Conservation (phyloP, 768 basidiomycete genomes). For the Neoboletus magnificus region DNA sequence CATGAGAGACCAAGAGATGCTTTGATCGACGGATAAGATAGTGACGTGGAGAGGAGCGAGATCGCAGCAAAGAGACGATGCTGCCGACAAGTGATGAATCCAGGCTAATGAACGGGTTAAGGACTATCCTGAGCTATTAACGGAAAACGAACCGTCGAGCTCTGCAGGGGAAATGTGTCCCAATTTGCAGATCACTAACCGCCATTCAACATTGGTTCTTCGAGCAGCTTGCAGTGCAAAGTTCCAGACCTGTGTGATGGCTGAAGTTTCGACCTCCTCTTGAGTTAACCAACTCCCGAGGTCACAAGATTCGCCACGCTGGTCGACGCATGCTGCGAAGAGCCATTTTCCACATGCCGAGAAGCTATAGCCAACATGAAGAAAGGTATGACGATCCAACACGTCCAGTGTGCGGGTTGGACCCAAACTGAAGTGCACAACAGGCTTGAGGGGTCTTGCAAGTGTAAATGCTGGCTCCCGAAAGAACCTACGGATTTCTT, state of each 20-base stretch:
- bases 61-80: slow-evolving; percentile 36
- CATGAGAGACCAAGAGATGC: slow-evolving; percentile 58
- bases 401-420: slow-evolving; percentile 46
- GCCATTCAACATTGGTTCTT: slow-evolving; percentile 76
- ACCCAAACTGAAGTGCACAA: slow-evolving; percentile 39
- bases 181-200: slow-evolving; percentile 66
- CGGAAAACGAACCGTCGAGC: slow-evolving; percentile 53
- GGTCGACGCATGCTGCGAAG: slow-evolving; percentile 68
- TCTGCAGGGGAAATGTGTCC: slow-evolving; percentile 60
- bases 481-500: slow-evolving; percentile 48
- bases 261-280: slow-evolving; percentile 42
- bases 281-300: slow-evolving; percentile 65
- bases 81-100: slow-evolving; percentile 49
- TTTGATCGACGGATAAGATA: slow-evolving; percentile 56
- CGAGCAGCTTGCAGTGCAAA: slow-evolving; percentile 61
- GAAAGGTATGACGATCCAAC: slow-evolving; percentile 53
- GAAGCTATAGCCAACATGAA: slow-evolving; percentile 74
- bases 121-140: not conserved
- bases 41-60: slow-evolving; percentile 58
- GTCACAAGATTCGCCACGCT: slow-evolving; percentile 74
- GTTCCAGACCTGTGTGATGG: slow-evolving; percentile 64
- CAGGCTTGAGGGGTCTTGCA: slow-evolving; percentile 40
- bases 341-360: slow-evolving; percentile 75
- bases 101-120: slow-evolving; percentile 50
- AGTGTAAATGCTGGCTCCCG: slow-evolving; percentile 66